These are phyloP conservation scores for Neoboletus brunneissimus DNA, from an alignment of 768 basidiomycete species.

Conservation along the genomic window DNA sequence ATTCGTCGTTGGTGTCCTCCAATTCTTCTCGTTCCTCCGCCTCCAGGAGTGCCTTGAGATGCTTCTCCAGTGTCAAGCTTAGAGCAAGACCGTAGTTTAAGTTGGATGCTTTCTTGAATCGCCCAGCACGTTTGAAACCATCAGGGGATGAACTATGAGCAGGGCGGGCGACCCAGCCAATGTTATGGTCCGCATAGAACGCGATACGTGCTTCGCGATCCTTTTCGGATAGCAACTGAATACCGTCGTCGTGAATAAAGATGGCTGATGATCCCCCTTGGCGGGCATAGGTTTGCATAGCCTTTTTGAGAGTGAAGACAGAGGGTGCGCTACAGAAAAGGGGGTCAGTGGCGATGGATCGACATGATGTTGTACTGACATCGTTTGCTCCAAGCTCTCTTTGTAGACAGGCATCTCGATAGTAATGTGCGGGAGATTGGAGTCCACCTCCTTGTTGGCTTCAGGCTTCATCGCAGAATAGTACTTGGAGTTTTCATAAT, in stretches of 20 bases:
- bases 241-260: conserved; percentile 61
- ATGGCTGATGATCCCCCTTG: conserved; percentile 60
- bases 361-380: conserved; percentile 48
- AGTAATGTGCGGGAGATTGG: conserved; percentile 68
- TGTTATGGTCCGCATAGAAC: conserved; percentile 56
- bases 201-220: conserved; percentile 48
- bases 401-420: conserved; percentile 89
- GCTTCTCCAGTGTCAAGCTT: conserved; percentile 34
- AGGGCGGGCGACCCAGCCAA: conserved; percentile 62
- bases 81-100: conserved; percentile 73
- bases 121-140: conserved; percentile 51
- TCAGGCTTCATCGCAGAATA: conserved; percentile 70
- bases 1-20: conserved; percentile 38
- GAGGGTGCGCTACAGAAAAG: conserved; percentile 52
- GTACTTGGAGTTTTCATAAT: conserved; percentile 79
- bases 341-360: not conserved
- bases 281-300: conserved; percentile 62
- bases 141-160: conserved; percentile 30
- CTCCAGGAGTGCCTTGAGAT: conserved; percentile 38
- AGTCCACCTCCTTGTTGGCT: conserved; percentile 60
- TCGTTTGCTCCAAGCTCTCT: conserved; percentile 76
- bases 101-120: conserved; percentile 94
- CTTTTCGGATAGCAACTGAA: conserved; percentile 45
- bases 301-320: conserved; percentile 61
- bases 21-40: conserved; percentile 42